phyloP scores from a whole-genome alignment of 306 rosid species.

The Lotus japonicus region DNA sequence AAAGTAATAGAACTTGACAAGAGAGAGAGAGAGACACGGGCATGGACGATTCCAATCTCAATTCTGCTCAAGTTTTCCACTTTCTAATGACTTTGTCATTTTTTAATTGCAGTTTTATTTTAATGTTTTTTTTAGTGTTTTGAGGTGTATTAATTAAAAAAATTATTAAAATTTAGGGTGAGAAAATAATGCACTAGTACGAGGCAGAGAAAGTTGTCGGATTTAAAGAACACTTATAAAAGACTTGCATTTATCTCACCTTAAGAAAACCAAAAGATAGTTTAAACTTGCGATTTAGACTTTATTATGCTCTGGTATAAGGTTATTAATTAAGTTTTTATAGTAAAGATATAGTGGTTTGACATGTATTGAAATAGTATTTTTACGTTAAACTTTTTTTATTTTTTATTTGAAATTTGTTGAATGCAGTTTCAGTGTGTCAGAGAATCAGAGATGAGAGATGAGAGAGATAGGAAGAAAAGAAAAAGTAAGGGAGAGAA shows the following conservation, averaged over 20 bases:
- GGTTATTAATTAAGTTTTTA: too few relatives aligned
- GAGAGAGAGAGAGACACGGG: neutral
- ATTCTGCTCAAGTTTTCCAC: constrained; percentile 43
- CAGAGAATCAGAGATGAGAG: constrained; percentile 9
- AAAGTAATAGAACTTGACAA: constrained; percentile 10
- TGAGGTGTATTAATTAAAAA: neutral
- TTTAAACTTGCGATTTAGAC: too few relatives aligned
- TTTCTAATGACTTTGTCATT: constrained; percentile 31
- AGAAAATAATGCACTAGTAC: too few relatives aligned
- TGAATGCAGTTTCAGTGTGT: neutral
- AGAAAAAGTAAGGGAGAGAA: too few relatives aligned
- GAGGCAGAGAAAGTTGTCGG: too few relatives aligned
- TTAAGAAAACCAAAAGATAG: too few relatives aligned
- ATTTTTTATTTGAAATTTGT: neutral
- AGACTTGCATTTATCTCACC: too few relatives aligned
- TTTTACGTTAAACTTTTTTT: neutral
- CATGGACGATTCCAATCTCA: constrained; percentile 49
- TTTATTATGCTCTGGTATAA: too few relatives aligned
- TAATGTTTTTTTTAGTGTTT: neutral
- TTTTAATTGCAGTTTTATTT: constrained; percentile 28
- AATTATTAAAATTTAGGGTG: too few relatives aligned
- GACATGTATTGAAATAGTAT: neutral
- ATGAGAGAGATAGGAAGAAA: too few relatives aligned
- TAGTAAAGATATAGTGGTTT: neutral
- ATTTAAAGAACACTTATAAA: too few relatives aligned